phyloP scores from a whole-genome alignment of 768 basidiomycete genomes.

The Gloeostereum incarnatum region DNA sequence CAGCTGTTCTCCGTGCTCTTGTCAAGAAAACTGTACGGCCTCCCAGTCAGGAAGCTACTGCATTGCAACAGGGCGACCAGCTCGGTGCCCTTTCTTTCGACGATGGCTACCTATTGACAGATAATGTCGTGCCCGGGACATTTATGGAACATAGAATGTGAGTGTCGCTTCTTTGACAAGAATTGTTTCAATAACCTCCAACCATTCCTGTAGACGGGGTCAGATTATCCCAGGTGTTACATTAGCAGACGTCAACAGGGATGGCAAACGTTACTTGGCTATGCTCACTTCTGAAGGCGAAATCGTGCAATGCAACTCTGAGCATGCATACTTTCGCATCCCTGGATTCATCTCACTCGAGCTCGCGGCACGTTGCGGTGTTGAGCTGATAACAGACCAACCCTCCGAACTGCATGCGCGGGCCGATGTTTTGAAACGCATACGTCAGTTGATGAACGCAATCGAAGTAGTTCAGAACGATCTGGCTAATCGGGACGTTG shows the following conservation, averaged over 20 bases:
- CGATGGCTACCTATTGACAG: no score
- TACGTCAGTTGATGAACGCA: constrained; percentile 42
- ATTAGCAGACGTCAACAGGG: constrained; percentile 16
- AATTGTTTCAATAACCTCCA: neutral
- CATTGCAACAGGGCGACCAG: no score
- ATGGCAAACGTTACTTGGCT: constrained; percentile 12
- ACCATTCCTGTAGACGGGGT: constrained; percentile 20
- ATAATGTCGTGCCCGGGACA: constrained; percentile 30
- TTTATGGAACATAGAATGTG: constrained; percentile 47
- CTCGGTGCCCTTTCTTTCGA: no score
- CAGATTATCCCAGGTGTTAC: constrained; percentile 23
- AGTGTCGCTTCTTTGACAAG: constrained; percentile 9
- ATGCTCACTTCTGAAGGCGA: constrained; percentile 39
- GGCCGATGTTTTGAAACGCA: constrained; percentile 48
- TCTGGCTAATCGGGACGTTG: constrained; percentile 15
- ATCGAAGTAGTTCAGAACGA: constrained; percentile 30
- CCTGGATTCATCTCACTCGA: constrained; percentile 42
- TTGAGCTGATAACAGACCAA: constrained; percentile 14
- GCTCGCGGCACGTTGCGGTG: constrained; percentile 41
- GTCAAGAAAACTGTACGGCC: no score
- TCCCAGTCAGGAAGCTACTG: no score
- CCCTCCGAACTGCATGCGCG: constrained; percentile 44
- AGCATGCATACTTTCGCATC: constrained; percentile 55
- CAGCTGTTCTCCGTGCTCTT: no score
- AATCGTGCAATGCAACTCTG: constrained; percentile 32